Evolutionary conservation across 1,284 basidiomycete genomes (phyloP), one percentile per base, ranked within the genome.

Genomic region (Ustilago vetiveriae): DNA sequence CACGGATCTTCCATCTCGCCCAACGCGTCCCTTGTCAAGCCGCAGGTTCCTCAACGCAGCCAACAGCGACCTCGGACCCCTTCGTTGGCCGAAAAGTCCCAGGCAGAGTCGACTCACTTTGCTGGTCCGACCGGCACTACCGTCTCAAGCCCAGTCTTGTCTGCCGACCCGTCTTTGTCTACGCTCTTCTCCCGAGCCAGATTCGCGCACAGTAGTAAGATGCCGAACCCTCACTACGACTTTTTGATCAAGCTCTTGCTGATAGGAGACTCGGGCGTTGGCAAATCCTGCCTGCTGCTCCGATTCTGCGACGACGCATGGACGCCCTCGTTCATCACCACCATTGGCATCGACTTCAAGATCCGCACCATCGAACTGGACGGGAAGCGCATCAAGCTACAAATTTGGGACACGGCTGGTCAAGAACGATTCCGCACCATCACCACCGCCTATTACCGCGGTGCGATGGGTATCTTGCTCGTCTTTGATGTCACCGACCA

Each of bases 271-370:
- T 41, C 71, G 74, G 83, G 84, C 52, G 84, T 98, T 76, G 96
- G 96, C 75, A 99, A 99, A 86, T 98, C 95, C 46, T 98, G 96
- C 86, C 87, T 99, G 16, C 87, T 99, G 56, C 88, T 98, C 59
- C 91, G 96, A 71, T 99, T 99, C 88, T 98, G 95, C 83, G 96
- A 98, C 85, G 96, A 98, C 84, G 92, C 95, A 70, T 98, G 95
- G 95, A 98, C 96, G 30, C 95, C 95, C 26, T 95, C 92, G 36
- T 98, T 98, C 86, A 99, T 98, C 84, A 98, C 95, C 45, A 98
- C 95, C 46, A 98, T 99, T 83, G 96, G 94, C 32, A 82, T 83
- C 27, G 80, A 80, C 70, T 81, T 81, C 51, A 81, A 81, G 74
- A 97, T 97, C 83, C 90, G 94, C 35, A 96, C 94, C 41, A 96